phyloP scores from a whole-genome alignment of 2,329 filamentous ascomycete species.

The Neofusicoccum umdonicola region DNA sequence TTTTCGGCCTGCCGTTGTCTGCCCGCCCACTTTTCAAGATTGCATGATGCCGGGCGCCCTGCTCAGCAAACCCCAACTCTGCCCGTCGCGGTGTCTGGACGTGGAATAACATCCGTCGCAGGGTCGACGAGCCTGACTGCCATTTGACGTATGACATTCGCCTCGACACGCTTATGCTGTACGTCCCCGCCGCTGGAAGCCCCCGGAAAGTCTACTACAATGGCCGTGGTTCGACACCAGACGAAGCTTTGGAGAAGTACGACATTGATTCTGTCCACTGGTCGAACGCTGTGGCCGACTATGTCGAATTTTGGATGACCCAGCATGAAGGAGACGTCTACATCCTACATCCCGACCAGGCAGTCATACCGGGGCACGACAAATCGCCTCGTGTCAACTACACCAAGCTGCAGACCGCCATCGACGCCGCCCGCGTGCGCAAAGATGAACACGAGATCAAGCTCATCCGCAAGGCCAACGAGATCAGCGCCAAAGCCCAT shows the following conservation, averaged over 20 bases:
- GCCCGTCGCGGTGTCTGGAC: no score
- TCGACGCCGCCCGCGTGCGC: conserved; percentile 75
- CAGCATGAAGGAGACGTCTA: conserved; percentile 28
- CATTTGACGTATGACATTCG: conserved; percentile 57
- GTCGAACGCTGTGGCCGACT: conserved; percentile 31
- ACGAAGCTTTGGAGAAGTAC: conserved; percentile 60
- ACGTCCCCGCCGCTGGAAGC: conserved; percentile 65
- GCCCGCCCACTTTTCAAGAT: conserved; percentile 15
- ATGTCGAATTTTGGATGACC: conserved; percentile 32
- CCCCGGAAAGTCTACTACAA: conserved; percentile 62
- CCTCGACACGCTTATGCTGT: conserved; percentile 65
- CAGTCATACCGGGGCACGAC: background rate
- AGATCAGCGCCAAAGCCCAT: conserved; percentile 76
- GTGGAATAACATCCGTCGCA: conserved; percentile 20
- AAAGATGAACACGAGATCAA: conserved; percentile 83
- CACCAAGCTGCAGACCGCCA: conserved; percentile 62
- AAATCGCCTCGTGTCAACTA: conserved; percentile 42
- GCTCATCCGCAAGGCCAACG: conserved; percentile 76
- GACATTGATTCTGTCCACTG: conserved; percentile 72
- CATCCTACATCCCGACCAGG: conserved; percentile 32
- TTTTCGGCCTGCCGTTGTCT: background rate
- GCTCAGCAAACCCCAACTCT: no score
- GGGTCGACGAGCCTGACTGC: conserved; percentile 52
- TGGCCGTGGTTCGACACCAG: conserved; percentile 58
- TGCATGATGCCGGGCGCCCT: no score